Evolutionary conservation across 192 early-diverging fungal genomes (phyloP), one percentile per base, ranked within the genome.

Genomic region (Dissophora globulifera): DNA sequence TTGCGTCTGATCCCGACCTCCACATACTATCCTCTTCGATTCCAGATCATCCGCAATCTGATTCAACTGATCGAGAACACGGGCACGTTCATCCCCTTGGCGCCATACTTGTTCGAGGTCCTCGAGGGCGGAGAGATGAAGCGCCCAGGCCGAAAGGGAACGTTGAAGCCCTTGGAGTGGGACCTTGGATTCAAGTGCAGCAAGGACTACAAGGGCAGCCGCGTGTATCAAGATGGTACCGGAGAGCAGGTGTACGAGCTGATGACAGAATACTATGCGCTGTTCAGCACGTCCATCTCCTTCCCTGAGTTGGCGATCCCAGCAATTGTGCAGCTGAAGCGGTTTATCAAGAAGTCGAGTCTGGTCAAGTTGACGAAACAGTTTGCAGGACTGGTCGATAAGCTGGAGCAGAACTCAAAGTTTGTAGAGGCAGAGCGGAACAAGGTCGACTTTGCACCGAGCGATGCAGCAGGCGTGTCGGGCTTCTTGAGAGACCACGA

Each of bases 251-350:
- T 92, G 3, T 83, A 90, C 48, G 84, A 85, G 15, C 70, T 90
- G 23, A 82, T 98, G 47, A 89, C 91, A 20, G 89, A 93, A 48
- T 92, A 90, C 48, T 90, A 94, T 78, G 86, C 90, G 16, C 56
- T 86, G 19, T 90, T 87, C 61, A 88, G 89, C 23, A 81, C 84
- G 22, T 91, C 89, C 32, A 95, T 99, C 61, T 87, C 93, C 8
- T 99, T 99, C 87, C 96, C 98, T 12, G 98, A 99, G 78, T 83
- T 96, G 78, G 87, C 83, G 27, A 91, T 95, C 31, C 96, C 96
- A 4, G 93, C 90, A 7, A 85, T 96, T 51, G 79, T 97, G 19
- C 88, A 91, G 56, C 75, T 99, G 59, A 91, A 93, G 68, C 83
- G 95, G 50, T 93, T 90, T 76, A 85, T 92, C 54, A 98, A 98